Evolutionary conservation across 2,329 filamentous ascomycete species (phyloP).

Genomic region (Chrysoporthe puriensis): DNA sequence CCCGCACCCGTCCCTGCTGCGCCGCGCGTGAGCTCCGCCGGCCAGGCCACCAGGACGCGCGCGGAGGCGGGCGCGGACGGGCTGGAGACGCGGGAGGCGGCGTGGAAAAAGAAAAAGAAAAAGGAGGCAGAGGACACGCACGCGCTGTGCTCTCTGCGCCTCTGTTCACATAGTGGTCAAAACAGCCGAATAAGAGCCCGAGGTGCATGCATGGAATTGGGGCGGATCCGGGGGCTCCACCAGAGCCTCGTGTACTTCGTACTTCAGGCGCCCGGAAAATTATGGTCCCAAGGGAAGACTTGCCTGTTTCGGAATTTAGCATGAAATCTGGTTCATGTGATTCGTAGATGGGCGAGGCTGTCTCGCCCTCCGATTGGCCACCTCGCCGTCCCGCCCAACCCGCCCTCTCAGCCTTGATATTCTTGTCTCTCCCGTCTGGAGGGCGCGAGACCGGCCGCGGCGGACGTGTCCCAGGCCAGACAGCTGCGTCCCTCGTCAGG

Average conservation of each 20-base stretch:
- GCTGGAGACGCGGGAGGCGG: neutral
- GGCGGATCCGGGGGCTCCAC: neutral
- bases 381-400: neutral
- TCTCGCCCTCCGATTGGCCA: conserved; percentile 4
- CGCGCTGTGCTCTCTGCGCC: no score
- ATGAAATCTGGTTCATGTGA: conserved; percentile 16
- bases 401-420: conserved; percentile 6
- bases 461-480: neutral
- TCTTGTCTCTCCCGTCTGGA: neutral
- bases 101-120: no score
- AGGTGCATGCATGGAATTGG: neutral
- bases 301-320: conserved; percentile 21
- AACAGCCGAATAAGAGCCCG: neutral
- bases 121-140: no score
- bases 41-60: neutral
- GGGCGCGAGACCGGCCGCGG: neutral
- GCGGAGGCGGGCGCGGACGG: neutral
- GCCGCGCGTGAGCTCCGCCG: neutral
- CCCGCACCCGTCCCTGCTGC: neutral
- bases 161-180: neutral
- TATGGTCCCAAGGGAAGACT: conserved; percentile 13
- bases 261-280: conserved; percentile 3
- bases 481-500: no score
- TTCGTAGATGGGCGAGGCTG: conserved; percentile 9
- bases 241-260: conserved; percentile 21